phyloP scores from a whole-genome alignment of 495 filamentous ascomycete genomes.

The Trichodelitschia bisporula region DNA sequence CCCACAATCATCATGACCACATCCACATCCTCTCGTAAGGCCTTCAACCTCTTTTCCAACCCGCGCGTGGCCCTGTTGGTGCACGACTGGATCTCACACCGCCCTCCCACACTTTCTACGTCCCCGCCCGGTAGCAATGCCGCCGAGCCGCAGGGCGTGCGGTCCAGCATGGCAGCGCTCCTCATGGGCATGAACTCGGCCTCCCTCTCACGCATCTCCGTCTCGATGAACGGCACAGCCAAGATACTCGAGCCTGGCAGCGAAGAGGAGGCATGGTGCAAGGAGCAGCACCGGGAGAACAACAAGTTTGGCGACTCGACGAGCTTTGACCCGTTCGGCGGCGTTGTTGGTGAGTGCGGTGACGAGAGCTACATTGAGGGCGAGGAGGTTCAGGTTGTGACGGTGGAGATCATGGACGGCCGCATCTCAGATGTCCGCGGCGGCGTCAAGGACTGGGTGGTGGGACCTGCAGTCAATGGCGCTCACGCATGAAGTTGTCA shows the following conservation, averaged over 20 bases:
- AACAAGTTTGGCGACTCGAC: constrained; percentile 49
- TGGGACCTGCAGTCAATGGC: no score
- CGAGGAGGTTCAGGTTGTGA: constrained; percentile 17
- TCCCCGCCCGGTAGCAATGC: constrained; percentile 4
- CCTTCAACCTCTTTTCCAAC: constrained; percentile 61
- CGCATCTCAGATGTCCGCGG: constrained; percentile 20
- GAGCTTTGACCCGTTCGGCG: constrained; percentile 8
- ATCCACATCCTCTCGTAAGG: constrained; percentile 42
- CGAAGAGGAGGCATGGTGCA: constrained; percentile 62
- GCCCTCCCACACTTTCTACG: constrained; percentile 50
- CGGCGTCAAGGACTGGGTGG: constrained; percentile 14
- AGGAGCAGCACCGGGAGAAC: constrained; percentile 63
- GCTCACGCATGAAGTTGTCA: no score
- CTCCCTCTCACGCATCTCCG: constrained; percentile 68
- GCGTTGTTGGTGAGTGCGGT: constrained; percentile 13
- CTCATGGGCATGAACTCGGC: constrained; percentile 77
- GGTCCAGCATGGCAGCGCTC: constrained; percentile 51
- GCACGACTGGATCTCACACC: constrained; percentile 94
- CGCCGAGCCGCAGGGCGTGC: constrained; percentile 25
- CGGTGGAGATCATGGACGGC: constrained; percentile 18
- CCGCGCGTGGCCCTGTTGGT: constrained; percentile 85
- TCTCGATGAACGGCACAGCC: constrained; percentile 74
- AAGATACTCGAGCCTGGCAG: constrained; percentile 41
- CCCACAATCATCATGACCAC: constrained; percentile 12
- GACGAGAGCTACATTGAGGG: constrained; percentile 16